These are phyloP conservation scores for Magnolia officinalis DNA, from an alignment of 164 flowering plant species.

Conservation along the genomic window DNA sequence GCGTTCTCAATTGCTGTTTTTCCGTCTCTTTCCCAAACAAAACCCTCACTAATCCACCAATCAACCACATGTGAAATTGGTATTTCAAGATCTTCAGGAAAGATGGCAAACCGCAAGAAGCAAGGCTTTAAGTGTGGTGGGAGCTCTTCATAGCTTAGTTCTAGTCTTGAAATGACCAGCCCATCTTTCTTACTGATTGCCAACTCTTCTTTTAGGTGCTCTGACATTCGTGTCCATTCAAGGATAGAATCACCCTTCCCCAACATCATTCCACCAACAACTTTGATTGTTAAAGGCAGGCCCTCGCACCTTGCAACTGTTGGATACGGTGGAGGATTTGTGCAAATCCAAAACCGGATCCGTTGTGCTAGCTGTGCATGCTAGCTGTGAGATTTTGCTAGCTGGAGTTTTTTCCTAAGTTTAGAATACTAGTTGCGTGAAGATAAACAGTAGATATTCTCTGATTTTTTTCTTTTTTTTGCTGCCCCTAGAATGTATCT, in stretches of 20 bases:
- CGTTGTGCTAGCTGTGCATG: too few species aligned
- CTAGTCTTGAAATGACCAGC: not conserved
- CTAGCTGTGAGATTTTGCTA: too few species aligned
- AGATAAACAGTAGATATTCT: too few species aligned
- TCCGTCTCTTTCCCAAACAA: not conserved
- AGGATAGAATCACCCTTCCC: not conserved
- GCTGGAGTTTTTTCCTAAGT: too few species aligned
- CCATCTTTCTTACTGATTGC: not conserved
- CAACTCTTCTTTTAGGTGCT: not conserved
- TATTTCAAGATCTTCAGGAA: not conserved
- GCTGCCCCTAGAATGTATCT: too few species aligned
- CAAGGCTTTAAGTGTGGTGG: not conserved
- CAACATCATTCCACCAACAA: slow-evolving; percentile 8
- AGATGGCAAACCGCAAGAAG: not conserved
- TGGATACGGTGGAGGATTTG: too few species aligned
- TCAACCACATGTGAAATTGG: not conserved
- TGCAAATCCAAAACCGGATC: too few species aligned
- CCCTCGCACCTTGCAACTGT: not conserved
- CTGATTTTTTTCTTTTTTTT: too few species aligned
- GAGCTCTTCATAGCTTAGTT: not conserved
- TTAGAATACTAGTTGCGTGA: too few species aligned
- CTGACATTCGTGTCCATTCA: not conserved
- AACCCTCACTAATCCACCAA: not conserved
- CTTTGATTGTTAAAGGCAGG: not conserved
- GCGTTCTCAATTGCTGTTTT: not conserved